Evolutionary conservation across 73 alveolate species (phyloP), one percentile per base, ranked within the genome.

Genomic region (Breviolum minutum): DNA sequence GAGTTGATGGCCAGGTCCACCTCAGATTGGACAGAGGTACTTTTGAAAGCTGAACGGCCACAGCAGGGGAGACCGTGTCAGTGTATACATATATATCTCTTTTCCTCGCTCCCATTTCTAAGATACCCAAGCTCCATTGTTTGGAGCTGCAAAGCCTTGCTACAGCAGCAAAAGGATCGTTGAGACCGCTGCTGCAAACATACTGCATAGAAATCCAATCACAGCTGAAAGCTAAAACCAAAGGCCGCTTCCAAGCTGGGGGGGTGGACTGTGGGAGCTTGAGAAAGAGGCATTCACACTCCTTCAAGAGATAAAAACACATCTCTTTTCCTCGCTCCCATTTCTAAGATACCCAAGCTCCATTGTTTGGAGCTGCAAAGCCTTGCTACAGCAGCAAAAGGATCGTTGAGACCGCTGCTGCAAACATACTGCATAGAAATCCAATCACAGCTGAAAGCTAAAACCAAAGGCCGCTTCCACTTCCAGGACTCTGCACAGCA

Each of bases 1-100:
- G 97, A 92, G 54, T 92, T 92, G 79, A 92, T 54, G 60, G 97
- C 97, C 79, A 92, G 66, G 26, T 92, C 97, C 32, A 92, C 97
- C 97, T 92, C 24, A 66, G 71, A 7, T 20, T 4, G n/a, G 80
- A 79, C 26, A 40, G 94, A 54, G 11, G 24, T 8, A 22, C 48
- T 30, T 1, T n/a, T 30, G 81, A 71, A 77, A 17, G 77, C 24
- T 68, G 77, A 22, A 22, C 17, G 77, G 77, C n/a, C 24, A 68
- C 77, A 14, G 77, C 77, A 68, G 77, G 77, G 54, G 54, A 40
- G 54, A 40, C 54, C 54, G 54, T 40, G 54, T 3, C 77, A 17
- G 24, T 68, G 4, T 68, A 4, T 68, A 68, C 4, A 4, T 68
- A 68, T 68, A 2, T 17, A 68, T 68, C n/a, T n/a, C n/a, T 66